Percentiles rank a stretch among this genome's conserved stretches.
phyloP scores from a whole-genome alignment of 768 basidiomycete genomes.

The Agaricus blazei region DNA sequence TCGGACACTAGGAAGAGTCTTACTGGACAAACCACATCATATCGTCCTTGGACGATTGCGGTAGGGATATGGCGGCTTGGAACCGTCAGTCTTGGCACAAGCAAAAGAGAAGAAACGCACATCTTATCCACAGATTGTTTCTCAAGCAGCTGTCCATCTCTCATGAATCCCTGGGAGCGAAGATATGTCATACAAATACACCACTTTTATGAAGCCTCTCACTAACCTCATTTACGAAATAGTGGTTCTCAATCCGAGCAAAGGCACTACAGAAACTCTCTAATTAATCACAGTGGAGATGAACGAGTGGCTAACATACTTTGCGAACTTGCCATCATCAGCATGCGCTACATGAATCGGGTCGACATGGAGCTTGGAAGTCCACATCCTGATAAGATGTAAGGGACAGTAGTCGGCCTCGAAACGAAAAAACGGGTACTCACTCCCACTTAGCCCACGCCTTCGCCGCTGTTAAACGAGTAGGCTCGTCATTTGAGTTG shows the following conservation, averaged over 20 bases:
- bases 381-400: conserved; percentile 61
- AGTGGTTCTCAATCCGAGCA: conserved; percentile 87
- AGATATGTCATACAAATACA: not conserved
- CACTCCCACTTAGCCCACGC: conserved; percentile 93
- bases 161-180: conserved; percentile 65
- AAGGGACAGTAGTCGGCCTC: not conserved
- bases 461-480: conserved; percentile 63
- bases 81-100: not conserved
- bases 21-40: conserved; percentile 87
- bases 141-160: conserved; percentile 84
- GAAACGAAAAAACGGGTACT: conserved; percentile 21
- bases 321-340: conserved; percentile 69
- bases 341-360: conserved; percentile 63
- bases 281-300: not conserved
- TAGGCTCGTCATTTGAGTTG: conserved; percentile 64
- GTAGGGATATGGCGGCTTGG: conserved; percentile 82
- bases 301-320: conserved; percentile 34
- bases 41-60: conserved; percentile 79
- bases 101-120: conserved; percentile 30
- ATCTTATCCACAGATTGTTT: conserved; percentile 85
- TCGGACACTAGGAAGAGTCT: conserved; percentile 13
- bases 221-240: conserved; percentile 74
- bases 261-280: conserved; percentile 54
- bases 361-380: conserved; percentile 69
- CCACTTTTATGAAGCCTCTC: not conserved